A percentile compares a stretch with the other conserved stretches of the same genome.
These are phyloP conservation scores for Taphrina flavorubra DNA, from an alignment of 1,139 yeast genomes.

Conservation along the genomic window DNA sequence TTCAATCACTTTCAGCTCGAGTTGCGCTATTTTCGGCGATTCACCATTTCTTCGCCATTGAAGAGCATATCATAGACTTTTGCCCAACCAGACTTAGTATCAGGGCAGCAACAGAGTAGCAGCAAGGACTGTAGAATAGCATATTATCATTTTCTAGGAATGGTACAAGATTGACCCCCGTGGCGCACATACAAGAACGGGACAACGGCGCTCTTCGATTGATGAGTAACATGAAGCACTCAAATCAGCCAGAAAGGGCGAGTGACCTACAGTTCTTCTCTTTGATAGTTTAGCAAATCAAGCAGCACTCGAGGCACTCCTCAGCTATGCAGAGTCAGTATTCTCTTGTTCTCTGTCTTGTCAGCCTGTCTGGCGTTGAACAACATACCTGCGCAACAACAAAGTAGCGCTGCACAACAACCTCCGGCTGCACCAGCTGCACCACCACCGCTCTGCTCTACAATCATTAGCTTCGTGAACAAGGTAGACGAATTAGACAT, in stretches of 20 bases:
- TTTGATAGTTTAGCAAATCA: slow-evolving; percentile 5
- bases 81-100: background rate
- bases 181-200: background rate
- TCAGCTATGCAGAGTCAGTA: slow-evolving; percentile 14
- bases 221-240: background rate
- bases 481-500: background rate
- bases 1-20: no score
- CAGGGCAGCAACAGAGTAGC: background rate
- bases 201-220: background rate
- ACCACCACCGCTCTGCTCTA: slow-evolving; percentile 32
- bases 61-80: background rate
- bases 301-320: slow-evolving; percentile 17
- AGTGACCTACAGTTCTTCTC: background rate
- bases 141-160: slow-evolving; percentile 1
- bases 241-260: background rate
- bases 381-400: slow-evolving; percentile 34
- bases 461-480: no score
- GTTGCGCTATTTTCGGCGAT: no score
- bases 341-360: background rate
- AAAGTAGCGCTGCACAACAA: slow-evolving; percentile 35
- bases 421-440: slow-evolving; percentile 39
- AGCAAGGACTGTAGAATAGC: background rate
- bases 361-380: background rate
- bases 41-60: no score
- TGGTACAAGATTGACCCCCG: background rate